Percentiles rank a stretch among this genome's conserved stretches.
Conservation (phyloP, 1,284 basidiomycete species). For the Veloporphyrellus conicus region DNA sequence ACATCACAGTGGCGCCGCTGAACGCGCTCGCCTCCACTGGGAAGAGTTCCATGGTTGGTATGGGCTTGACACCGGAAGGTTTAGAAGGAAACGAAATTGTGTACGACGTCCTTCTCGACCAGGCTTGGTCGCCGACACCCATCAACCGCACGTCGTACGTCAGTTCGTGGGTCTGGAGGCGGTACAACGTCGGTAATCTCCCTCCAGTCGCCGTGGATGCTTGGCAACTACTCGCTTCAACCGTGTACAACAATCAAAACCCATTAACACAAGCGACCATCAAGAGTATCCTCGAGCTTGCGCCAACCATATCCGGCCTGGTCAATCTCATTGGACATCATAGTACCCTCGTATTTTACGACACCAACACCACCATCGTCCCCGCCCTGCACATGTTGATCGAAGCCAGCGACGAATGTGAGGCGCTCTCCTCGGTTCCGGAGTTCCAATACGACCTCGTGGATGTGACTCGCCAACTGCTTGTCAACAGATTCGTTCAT, state of each 20-base stretch:
- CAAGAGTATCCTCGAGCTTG: constrained; percentile 40
- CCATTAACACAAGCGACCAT: constrained; percentile 36
- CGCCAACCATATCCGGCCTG: constrained; percentile 34
- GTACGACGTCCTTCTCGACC: constrained; percentile 42
- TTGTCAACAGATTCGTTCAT: constrained; percentile 40
- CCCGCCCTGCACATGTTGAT: constrained; percentile 37
- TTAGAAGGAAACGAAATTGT: constrained; percentile 45
- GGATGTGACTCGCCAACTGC: constrained; percentile 40
- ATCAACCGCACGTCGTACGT: constrained; percentile 35
- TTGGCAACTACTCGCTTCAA: constrained; percentile 38
- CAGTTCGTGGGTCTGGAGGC: constrained; percentile 35
- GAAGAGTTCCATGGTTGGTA: constrained; percentile 36
- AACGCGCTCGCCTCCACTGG: constrained; percentile 30
- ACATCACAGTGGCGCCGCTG: constrained; percentile 34
- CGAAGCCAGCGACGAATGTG: constrained; percentile 24
- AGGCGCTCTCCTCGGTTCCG: constrained; percentile 23
- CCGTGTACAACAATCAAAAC: constrained; percentile 40
- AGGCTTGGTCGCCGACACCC: constrained; percentile 38
- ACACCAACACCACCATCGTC: constrained; percentile 37
- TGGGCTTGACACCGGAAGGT: constrained; percentile 43
- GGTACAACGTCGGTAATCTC: constrained; percentile 33
- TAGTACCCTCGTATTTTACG: constrained; percentile 39
- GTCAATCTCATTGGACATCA: constrained; percentile 33
- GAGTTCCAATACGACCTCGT: constrained; percentile 44
- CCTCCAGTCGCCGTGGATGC: constrained; percentile 32